Conservation (phyloP, 202 grass and related monocot species). For the Hordeum pubiflorum region DNA sequence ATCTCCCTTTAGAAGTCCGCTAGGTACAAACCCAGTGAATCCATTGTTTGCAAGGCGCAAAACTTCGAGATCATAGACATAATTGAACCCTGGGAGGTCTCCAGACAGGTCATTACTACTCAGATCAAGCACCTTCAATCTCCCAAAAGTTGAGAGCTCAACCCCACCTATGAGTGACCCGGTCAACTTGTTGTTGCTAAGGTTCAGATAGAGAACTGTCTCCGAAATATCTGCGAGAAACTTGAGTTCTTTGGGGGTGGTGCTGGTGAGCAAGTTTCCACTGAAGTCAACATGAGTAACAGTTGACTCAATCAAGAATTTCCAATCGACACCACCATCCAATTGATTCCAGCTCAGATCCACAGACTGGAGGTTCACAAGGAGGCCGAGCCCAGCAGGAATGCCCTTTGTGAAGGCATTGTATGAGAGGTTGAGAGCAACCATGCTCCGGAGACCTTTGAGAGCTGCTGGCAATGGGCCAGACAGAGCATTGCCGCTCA, state of each 20-base stretch:
- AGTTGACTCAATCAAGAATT: constrained; percentile 79
- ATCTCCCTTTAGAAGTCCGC: constrained; percentile 94
- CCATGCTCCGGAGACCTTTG: constrained; percentile 63
- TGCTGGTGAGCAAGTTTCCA: constrained; percentile 67
- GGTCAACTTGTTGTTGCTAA: constrained; percentile 76
- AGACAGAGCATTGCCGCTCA: constrained; percentile 65
- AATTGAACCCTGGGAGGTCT: constrained; percentile 95
- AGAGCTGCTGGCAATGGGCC: constrained; percentile 48
- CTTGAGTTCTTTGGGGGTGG: constrained; percentile 74
- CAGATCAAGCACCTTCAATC: constrained; percentile 88
- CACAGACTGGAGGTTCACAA: constrained; percentile 59
- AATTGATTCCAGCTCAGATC: constrained; percentile 93
- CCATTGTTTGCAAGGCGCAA: constrained; percentile 72
- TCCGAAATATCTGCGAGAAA: constrained; percentile 89
- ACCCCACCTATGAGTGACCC: constrained; percentile 83
- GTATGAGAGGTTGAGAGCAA: constrained; percentile 58
- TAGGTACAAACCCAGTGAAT: constrained; percentile 85
- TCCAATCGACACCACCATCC: constrained; percentile 84
- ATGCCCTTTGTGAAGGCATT: constrained; percentile 83
- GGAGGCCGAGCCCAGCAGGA: constrained; percentile 57
- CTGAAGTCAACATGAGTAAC: constrained; percentile 88
- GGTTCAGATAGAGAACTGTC: constrained; percentile 74
- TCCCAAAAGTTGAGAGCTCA: constrained; percentile 85
- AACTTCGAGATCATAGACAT: constrained; percentile 98
- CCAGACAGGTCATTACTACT: constrained; percentile 80